Base-by-base conservation (phyloP, 2,329 filamentous ascomycete species). In the Microdochium bolleyi region DNA sequence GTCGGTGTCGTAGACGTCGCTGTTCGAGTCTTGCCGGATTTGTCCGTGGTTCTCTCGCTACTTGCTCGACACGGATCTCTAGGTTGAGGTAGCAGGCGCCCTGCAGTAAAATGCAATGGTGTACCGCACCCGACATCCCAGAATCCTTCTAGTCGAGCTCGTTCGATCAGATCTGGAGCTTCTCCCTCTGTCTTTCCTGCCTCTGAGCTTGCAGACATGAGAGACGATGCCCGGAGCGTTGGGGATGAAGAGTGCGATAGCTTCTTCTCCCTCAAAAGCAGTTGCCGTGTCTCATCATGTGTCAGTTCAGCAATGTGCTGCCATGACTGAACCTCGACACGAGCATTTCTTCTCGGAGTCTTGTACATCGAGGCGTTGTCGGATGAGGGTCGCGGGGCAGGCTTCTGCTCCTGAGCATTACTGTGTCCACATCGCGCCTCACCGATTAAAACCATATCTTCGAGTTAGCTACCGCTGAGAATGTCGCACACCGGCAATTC, bases 401-500 rank as follows among this genome's bases (percentile, higher is more conserved):
- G 19, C 37, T 50, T 52, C 22, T 50, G 52, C 56, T 51, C 24
- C 25, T 22, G 60, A 58, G 24, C 53, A 50, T 55, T 53, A 50
- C 27, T 11, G 27, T 48, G 50, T 55, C 49, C 44, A 44, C 49
- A 51, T 51, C 58, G 63, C 60, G 65, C 73, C 82, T 89, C 88
- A 90, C 84, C 76, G 84, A 90, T 87, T 62, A 92, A 92, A 91
- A 77, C 57, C 59, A 88, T 84, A 64, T 74, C 73, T 74, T 88
- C 87, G 89, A 92, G 88, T 92, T 77, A 84, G 82, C 82, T 86
- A 88, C 82, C 83, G 84, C 79, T 76, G 86, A 92, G 88, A 94
- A 94, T 92, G 88, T 85, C 83, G 89, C 88, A 75, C 78, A 85
- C 88, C 58, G 86, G 87, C 90, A 95, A 76, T 95, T 95, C 89